phyloP scores from a whole-genome alignment of 768 basidiomycete species.

The Lepiota brunneoincarnata region DNA sequence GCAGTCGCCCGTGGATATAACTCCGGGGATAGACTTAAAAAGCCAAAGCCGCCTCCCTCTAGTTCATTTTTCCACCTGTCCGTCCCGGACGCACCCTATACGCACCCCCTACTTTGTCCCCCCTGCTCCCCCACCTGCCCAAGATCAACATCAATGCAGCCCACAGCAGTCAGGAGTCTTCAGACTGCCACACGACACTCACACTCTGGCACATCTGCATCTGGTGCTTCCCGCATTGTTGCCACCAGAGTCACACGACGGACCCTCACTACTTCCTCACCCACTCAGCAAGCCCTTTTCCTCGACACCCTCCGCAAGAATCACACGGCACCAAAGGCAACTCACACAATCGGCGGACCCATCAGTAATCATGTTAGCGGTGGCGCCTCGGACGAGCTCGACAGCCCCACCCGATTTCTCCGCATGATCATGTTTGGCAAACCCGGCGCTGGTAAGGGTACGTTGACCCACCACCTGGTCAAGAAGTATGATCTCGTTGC shows the following conservation, averaged over 20 bases:
- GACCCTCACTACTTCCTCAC: neutral
- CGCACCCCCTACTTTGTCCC: conserved; percentile 9
- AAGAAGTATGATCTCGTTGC: conserved; percentile 78
- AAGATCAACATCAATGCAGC: conserved; percentile 15
- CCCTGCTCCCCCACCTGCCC: neutral
- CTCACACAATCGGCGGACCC: conserved; percentile 26
- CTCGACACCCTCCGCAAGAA: conserved; percentile 10
- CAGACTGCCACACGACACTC: conserved; percentile 15
- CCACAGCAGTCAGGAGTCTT: conserved; percentile 11
- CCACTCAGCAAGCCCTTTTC: conserved; percentile 4
- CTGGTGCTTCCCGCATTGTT: conserved; percentile 13
- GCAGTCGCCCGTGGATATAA: neutral
- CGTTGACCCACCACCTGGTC: conserved; percentile 70
- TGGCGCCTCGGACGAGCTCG: conserved; percentile 33
- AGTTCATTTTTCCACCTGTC: neutral
- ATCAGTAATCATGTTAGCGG: conserved; percentile 17
- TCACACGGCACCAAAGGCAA: conserved; percentile 16
- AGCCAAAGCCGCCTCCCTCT: neutral
- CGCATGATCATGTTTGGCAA: conserved; percentile 80
- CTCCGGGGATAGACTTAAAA: conserved; percentile 6
- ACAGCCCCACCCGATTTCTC: conserved; percentile 33
- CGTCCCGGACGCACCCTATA: neutral
- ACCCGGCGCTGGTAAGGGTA: conserved; percentile 86
- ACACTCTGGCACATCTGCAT: conserved; percentile 14
- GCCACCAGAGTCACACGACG: conserved; percentile 10